Base-by-base conservation (phyloP, 495 filamentous ascomycete genomes). In the Aspergillus sclerotiicarbonarius region DNA sequence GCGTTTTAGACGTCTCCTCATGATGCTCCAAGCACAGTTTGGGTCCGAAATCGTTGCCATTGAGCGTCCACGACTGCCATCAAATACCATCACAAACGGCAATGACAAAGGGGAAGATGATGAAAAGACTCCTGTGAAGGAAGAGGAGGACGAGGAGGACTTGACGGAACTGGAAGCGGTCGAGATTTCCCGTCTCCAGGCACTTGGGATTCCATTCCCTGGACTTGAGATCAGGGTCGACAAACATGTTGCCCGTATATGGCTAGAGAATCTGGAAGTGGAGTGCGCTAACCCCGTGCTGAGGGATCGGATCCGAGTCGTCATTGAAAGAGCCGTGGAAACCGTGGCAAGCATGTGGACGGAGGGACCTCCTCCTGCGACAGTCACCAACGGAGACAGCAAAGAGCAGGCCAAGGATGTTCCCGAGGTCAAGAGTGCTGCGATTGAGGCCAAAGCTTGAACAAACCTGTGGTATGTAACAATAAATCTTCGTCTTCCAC, bases 21-120 rank as follows among this genome's bases (percentile, higher is more conserved):
- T 96, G 84, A 96, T 98, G 79, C 87, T 98, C 21, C 95, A 98
- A 75, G 89, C 92, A 3, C 94, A 98, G 68, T 98, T 98, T 65
- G 95, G 94, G 43, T 78, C 82, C 18, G 82, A 90, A 49, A 86
- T 90, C 61, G 73, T 79, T 0, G 91, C 92, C 0, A 87, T 98
- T 62, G 79, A 84, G 21, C 78, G 80, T 0, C 90, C 91, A 5
- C 86, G 85, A 51, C 63, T 86, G 4, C 71, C 69, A 6, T 44
- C 69, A 0, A 62, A 74, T 31, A 12, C 47, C 37, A 60, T 76
- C 10, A 76, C 77, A 62, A 74, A 76, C 32, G 78, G 73, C 0
- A 49, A 70, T 29, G 46, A 62, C 51, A 56, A 77, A 63, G 69
- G 55, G n/a, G 61, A 62, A 33, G 53, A 64, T 18, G 70, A 74